Conservation (phyloP, 192 early-diverging fungal genomes). For the Mortierella hygrophila region DNA sequence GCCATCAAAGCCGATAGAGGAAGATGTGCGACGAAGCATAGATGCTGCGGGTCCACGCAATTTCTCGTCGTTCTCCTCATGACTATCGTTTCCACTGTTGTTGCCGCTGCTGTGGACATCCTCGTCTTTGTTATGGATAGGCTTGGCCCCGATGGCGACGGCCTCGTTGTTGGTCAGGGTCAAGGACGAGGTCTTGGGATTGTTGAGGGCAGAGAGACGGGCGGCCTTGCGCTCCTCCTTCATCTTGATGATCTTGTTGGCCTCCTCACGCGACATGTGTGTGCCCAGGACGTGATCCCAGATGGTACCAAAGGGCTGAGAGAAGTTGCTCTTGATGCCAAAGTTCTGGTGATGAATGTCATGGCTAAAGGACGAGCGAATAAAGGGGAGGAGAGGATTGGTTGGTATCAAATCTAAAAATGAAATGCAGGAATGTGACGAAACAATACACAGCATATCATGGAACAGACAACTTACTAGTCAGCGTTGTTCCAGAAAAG, state of each 20-base stretch:
- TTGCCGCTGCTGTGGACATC: constrained; percentile 50
- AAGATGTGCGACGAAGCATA: constrained; percentile 4
- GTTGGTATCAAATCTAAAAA: neutral
- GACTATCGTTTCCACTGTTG: constrained; percentile 55
- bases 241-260: constrained; percentile 53
- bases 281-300: constrained; percentile 85
- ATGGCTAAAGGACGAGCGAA: constrained; percentile 53
- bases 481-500: constrained; percentile 80
- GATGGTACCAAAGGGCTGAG: constrained; percentile 83
- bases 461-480: constrained; percentile 67
- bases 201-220: constrained; percentile 26
- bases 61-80: constrained; percentile 37
- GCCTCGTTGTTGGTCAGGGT: neutral
- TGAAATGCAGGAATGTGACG: constrained; percentile 10
- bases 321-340: constrained; percentile 72
- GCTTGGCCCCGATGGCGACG: neutral
- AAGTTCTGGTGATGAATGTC: constrained; percentile 71
- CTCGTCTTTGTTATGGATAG: constrained; percentile 41
- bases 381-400: constrained; percentile 7
- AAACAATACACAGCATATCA: constrained; percentile 44
- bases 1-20: neutral
- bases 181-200: neutral
- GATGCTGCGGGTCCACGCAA: neutral
- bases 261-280: constrained; percentile 58
- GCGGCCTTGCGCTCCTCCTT: constrained; percentile 56